A percentile compares a stretch with the other conserved stretches of the same genome.
These are phyloP conservation scores for Xerocomellus amylosporus DNA, from an alignment of 768 basidiomycete species.

Conservation along the genomic window DNA sequence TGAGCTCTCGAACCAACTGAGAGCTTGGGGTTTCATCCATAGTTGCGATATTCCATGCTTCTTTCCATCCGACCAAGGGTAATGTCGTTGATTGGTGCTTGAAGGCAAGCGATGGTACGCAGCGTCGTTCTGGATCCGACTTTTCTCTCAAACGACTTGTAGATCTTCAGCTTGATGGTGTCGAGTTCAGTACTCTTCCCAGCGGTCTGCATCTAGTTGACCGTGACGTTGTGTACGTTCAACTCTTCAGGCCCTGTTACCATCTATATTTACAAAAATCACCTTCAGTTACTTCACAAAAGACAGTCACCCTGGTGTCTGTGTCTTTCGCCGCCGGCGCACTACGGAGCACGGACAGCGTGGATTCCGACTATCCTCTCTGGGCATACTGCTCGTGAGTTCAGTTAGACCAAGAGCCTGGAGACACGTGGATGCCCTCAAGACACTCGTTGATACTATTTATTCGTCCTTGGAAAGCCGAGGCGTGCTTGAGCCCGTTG, in stretches of 20 bases:
- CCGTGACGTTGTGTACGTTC: constrained; percentile 70
- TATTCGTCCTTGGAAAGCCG: constrained; percentile 50
- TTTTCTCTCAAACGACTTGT: not conserved
- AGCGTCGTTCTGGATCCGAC: not conserved
- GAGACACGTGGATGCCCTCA: constrained; percentile 64
- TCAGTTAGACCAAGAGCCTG: constrained; percentile 71
- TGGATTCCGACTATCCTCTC: constrained; percentile 74
- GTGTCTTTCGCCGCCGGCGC: constrained; percentile 66
- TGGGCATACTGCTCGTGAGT: constrained; percentile 69
- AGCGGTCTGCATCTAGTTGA: constrained; percentile 81
- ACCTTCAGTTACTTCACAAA: constrained; percentile 66
- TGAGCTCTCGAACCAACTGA: not conserved
- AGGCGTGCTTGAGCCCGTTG: constrained; percentile 47
- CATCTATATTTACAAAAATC: constrained; percentile 9
- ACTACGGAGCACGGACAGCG: constrained; percentile 72
- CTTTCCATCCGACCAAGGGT: constrained; percentile 81
- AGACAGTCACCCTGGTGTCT: constrained; percentile 65
- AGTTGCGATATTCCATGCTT: constrained; percentile 84
- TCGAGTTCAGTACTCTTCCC: constrained; percentile 80
- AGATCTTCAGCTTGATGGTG: constrained; percentile 66
- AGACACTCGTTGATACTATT: constrained; percentile 52
- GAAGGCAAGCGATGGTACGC: constrained; percentile 64
- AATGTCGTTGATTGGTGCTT: constrained; percentile 79
- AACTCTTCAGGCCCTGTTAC: not conserved
- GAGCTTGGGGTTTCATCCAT: not conserved